These are phyloP conservation scores for Neurospora sp. DNA, from an alignment of 495 filamentous ascomycete species.

Conservation along the genomic window DNA sequence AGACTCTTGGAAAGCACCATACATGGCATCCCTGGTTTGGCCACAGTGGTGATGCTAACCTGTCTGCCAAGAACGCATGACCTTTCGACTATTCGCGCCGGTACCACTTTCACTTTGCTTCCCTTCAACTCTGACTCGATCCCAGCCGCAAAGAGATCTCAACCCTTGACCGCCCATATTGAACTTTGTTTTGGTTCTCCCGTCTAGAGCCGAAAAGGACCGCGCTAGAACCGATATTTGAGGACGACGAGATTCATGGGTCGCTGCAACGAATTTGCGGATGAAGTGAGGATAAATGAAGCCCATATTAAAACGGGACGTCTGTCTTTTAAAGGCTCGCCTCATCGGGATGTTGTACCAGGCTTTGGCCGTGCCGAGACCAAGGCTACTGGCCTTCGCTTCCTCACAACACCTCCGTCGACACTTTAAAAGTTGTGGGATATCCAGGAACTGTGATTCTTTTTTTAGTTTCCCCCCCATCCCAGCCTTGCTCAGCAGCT, in stretches of 20 bases:
- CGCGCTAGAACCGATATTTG: not conserved
- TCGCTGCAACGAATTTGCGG: constrained; percentile 33
- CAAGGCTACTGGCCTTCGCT: constrained; percentile 1
- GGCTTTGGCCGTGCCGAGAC: constrained; percentile 11
- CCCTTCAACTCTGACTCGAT: not conserved
- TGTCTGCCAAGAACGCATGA: not conserved
- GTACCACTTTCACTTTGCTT: not conserved
- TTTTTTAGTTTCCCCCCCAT: constrained; percentile 31
- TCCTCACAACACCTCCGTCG: constrained; percentile 4
- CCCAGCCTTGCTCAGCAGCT: constrained; percentile 4
- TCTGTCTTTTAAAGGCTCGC: constrained; percentile 22
- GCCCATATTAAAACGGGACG: constrained; percentile 32
- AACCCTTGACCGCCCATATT: not conserved
- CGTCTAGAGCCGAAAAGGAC: not conserved
- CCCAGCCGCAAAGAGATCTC: not conserved
- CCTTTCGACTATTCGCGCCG: not conserved
- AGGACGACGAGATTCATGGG: constrained; percentile 9
- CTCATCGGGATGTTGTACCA: constrained; percentile 9
- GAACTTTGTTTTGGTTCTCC: not conserved
- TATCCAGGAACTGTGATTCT: constrained; percentile 18
- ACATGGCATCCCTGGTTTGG: not conserved
- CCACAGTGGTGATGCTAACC: not conserved
- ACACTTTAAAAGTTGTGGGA: constrained; percentile 6
- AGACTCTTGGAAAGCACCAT: not conserved
- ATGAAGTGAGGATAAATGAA: constrained; percentile 43